phyloP scores from a whole-genome alignment of 2,329 filamentous ascomycete species.

The Colletotrichum echinochloae region DNA sequence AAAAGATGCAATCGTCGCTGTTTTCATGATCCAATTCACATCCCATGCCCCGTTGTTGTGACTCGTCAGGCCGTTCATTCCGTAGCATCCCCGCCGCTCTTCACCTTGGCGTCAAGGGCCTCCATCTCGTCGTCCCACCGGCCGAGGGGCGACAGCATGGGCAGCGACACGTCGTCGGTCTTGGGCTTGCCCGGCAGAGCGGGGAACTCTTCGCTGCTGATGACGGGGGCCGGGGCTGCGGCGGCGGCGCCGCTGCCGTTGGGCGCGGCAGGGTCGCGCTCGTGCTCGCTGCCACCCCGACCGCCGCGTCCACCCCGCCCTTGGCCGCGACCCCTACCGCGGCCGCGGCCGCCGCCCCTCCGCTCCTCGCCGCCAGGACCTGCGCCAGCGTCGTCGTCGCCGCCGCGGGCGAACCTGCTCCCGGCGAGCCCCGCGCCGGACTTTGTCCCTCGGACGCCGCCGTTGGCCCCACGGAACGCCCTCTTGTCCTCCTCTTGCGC shows the following conservation, averaged over 20 bases:
- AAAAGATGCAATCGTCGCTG: constrained; percentile 4
- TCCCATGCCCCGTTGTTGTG: background rate
- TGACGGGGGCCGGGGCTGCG: constrained; percentile 47
- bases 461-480: constrained; percentile 58
- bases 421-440: constrained; percentile 52
- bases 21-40: constrained; percentile 15
- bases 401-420: constrained; percentile 57
- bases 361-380: constrained; percentile 27
- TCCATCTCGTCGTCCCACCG: constrained; percentile 72
- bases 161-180: constrained; percentile 40
- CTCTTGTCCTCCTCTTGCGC: constrained; percentile 55
- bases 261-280: constrained; percentile 46
- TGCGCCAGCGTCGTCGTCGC: constrained; percentile 42
- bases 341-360: constrained; percentile 42
- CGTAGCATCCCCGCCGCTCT: constrained; percentile 13
- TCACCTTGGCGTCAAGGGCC: constrained; percentile 54
- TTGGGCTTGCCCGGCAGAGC: constrained; percentile 48
- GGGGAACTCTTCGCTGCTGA: constrained; percentile 55
- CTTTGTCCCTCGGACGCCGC: constrained; percentile 54
- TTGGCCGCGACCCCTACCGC: constrained; percentile 42
- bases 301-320: constrained; percentile 49
- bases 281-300: constrained; percentile 48
- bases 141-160: constrained; percentile 53
- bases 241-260: constrained; percentile 26
- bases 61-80: constrained; percentile 12